Evolutionary conservation across 1,284 basidiomycete genomes (phyloP).

Genomic region (Cutaneotrichosporon cyanovorans): DNA sequence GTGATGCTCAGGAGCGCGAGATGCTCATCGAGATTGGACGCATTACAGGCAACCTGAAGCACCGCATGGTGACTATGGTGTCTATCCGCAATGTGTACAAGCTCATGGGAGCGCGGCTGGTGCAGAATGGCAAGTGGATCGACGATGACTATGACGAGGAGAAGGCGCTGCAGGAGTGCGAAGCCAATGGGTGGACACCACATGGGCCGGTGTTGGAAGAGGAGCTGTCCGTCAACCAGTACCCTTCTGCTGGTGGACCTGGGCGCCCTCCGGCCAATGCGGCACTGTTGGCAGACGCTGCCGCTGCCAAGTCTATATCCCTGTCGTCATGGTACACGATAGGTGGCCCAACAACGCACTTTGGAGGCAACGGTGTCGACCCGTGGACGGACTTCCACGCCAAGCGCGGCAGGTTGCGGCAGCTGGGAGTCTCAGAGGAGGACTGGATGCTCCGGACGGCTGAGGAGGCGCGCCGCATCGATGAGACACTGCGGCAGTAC

Average conservation of each 20-base stretch:
- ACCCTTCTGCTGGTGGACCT: conserved; percentile 24
- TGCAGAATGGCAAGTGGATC: conserved; percentile 80
- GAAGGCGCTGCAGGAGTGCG: conserved; percentile 62
- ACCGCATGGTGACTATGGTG: conserved; percentile 86
- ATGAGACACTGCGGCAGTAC: conserved; percentile 57
- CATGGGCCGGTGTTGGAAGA: conserved; percentile 75
- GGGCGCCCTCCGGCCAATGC: conserved; percentile 23
- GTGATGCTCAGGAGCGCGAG: conserved; percentile 81
- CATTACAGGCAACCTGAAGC: conserved; percentile 77
- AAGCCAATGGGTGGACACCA: conserved; percentile 61
- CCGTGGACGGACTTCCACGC: conserved; percentile 77
- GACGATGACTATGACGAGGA: conserved; percentile 94
- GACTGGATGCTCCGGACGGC: conserved; percentile 84
- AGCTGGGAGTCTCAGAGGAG: conserved; percentile 68
- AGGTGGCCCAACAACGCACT: conserved; percentile 78
- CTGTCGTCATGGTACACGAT: conserved; percentile 58
- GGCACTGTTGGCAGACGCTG: conserved; percentile 32
- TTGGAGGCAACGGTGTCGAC: conserved; percentile 69
- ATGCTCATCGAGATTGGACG: conserved; percentile 79
- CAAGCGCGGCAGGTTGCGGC: conserved; percentile 37
- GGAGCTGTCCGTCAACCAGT: conserved; percentile 37
- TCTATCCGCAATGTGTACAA: conserved; percentile 90
- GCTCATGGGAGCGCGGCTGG: conserved; percentile 82
- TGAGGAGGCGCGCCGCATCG: conserved; percentile 56
- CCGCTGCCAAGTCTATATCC: conserved; percentile 36